Evolutionary conservation across 306 rosid genomes (phyloP).

Genomic region (Citrullus amarus): DNA sequence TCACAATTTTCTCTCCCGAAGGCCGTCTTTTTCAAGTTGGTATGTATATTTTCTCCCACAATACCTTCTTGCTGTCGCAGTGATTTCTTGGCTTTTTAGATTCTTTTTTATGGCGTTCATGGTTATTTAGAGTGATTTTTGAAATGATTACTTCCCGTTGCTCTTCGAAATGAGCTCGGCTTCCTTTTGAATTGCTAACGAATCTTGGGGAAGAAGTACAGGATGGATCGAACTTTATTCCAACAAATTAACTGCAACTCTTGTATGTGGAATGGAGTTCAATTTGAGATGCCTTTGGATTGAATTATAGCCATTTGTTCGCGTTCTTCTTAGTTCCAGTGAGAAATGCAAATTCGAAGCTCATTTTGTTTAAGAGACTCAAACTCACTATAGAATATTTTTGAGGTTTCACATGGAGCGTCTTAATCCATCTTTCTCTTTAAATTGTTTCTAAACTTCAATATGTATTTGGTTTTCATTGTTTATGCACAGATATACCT

Average conservation of each 20-base stretch:
- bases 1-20: constrained; percentile 94
- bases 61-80: not conserved
- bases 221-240: not conserved
- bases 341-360: not conserved
- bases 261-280: not conserved
- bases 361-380: not conserved
- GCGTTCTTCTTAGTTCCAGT: not conserved
- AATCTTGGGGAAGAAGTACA: not conserved
- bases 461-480: not conserved
- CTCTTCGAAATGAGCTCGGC: not conserved
- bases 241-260: not conserved
- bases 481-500: not conserved
- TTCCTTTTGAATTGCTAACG: not conserved
- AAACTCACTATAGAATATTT: not conserved
- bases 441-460: not conserved
- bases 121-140: not conserved
- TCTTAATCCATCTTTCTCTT: not conserved
- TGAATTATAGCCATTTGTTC: not conserved
- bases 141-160: not conserved
- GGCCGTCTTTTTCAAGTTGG: constrained; percentile 88
- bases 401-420: not conserved
- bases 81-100: not conserved
- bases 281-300: not conserved
- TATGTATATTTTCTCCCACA: constrained; percentile 2
- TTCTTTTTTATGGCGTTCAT: not conserved